A percentile compares a stretch with the other conserved stretches of the same genome.
Conservation (phyloP, 495 filamentous ascomycete species). For the Annulohypoxylon bovei region DNA sequence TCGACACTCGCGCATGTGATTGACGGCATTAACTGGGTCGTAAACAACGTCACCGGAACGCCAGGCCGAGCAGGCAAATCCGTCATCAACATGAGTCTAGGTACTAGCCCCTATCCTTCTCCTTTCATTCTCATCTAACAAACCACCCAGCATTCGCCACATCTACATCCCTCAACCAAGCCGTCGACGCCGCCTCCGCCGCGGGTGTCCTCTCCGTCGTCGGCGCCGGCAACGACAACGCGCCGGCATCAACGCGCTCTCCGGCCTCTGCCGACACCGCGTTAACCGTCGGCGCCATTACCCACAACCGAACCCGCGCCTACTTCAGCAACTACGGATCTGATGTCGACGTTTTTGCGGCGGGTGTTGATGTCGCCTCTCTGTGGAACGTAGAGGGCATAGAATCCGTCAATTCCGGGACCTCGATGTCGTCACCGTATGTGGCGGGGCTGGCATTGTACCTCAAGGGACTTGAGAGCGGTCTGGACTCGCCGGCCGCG, state of each 20-base stretch:
- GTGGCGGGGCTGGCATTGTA: slow-evolving; percentile 61
- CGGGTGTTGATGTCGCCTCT: slow-evolving; percentile 53
- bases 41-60: slow-evolving; percentile 46
- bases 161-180: slow-evolving; percentile 49
- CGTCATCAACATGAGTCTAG: slow-evolving; percentile 58
- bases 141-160: slow-evolving; percentile 9
- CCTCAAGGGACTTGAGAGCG: slow-evolving; percentile 47
- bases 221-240: slow-evolving; percentile 53
- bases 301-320: slow-evolving; percentile 52
- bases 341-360: slow-evolving; percentile 59
- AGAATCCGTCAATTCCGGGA: slow-evolving; percentile 57
- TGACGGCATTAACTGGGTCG: slow-evolving; percentile 61
- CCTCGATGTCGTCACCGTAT: slow-evolving; percentile 64
- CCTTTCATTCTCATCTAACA: slow-evolving; percentile 17
- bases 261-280: slow-evolving; percentile 59
- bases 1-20: slow-evolving; percentile 55
- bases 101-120: slow-evolving; percentile 43
- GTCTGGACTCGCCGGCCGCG: slow-evolving; percentile 34
- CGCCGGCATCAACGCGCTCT: slow-evolving; percentile 47
- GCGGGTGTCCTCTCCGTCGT: slow-evolving; percentile 56
- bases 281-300: slow-evolving; percentile 62
- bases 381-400: slow-evolving; percentile 41
- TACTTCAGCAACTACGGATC: slow-evolving; percentile 64
- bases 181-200: slow-evolving; percentile 50
- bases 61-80: slow-evolving; percentile 43